Conservation (phyloP, 106 monocot species). For the Dendrobium chrysotoxum region DNA sequence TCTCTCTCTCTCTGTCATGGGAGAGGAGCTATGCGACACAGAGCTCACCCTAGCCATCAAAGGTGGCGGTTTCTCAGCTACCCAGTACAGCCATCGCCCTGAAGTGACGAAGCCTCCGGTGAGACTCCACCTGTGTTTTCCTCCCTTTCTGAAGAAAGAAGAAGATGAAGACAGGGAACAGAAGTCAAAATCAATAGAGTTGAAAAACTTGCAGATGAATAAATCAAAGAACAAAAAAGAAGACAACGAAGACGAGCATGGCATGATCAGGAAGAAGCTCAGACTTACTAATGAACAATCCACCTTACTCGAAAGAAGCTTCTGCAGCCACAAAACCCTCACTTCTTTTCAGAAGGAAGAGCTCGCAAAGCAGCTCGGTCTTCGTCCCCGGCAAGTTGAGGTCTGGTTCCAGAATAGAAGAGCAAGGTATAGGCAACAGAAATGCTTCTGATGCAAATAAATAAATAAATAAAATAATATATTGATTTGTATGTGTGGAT, state of each 20-base stretch:
- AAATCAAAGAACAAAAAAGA: neutral
- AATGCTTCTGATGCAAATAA: neutral
- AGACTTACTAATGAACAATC: slow-evolving; percentile 50
- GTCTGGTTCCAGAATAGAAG: slow-evolving; percentile 40
- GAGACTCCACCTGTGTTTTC: slow-evolving; percentile 23
- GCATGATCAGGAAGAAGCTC: slow-evolving; percentile 43
- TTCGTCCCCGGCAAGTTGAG: slow-evolving; percentile 26
- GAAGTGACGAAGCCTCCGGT: neutral
- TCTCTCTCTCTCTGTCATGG: neutral
- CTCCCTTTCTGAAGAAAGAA: neutral
- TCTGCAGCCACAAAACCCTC: slow-evolving; percentile 35
- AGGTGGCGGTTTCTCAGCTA: neutral
- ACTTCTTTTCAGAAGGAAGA: slow-evolving; percentile 21
- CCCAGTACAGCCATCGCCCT: neutral
- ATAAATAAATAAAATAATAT: neutral
- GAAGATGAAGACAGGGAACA: slow-evolving; percentile 12
- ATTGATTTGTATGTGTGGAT: neutral
- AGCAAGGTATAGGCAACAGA: slow-evolving; percentile 16
- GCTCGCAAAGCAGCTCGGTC: slow-evolving; percentile 17
- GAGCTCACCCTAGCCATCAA: slow-evolving; percentile 39
- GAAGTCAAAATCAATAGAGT: slow-evolving; percentile 1
- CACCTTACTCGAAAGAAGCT: slow-evolving; percentile 39
- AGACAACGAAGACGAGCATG: neutral
- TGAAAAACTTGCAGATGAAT: neutral
- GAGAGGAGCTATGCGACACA: slow-evolving; percentile 28